Base-by-base conservation (phyloP, 176 grass and related monocot genomes). In the Ampelocalamus luodianensis region DNA sequence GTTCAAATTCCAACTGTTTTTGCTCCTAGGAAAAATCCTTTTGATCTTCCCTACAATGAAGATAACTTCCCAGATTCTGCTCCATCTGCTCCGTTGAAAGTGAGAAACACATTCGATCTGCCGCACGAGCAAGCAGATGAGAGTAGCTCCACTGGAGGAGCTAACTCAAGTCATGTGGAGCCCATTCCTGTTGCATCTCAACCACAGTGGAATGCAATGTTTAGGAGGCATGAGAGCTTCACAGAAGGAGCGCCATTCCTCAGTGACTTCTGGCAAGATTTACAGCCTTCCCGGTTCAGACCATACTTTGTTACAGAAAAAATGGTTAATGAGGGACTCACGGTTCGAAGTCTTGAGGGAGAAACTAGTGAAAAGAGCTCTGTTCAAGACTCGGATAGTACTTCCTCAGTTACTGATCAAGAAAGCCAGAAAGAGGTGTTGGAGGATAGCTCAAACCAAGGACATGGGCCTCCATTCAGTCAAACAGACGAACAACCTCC, bases 221-320 rank as follows among this genome's bases (percentile, higher is more conserved):
- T 87, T 75, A 87, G 87, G 76, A 89, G 92, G 81, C 87, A 94
- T 39, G 89, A 92, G 55, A 94, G 92, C 73, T 91, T 94, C 82
- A 90, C 87, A 0, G 71, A 79, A 71, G 90, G 90, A 71, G 77
- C 85, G 67, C 80, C 92, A 15, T 91, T 89, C 37, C 62, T 87
- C 3, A 79, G 45, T 46, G 85, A 91, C 5, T 82, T 90, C 70
- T 72, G 39, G 79, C 88, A 86, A 86, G 79, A 86, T 49, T 9
- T 54, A 10, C 65, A 61, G 1, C 59, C 86, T 74, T 87, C 89
- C 7, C 72, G 81, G 40, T 85, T 94, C 20, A 89, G 24, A 68
- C 89, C 89, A n/a, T 91, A 82, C 68, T 81, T 94, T 12, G 68
- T 79, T 82, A 80, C 90, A 9, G 87, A 89, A 83, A 90, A 72